A percentile compares a stretch with the other conserved stretches of the same genome.
Conservation (phyloP, 75 land plant species). For the Pinus taeda region DNA sequence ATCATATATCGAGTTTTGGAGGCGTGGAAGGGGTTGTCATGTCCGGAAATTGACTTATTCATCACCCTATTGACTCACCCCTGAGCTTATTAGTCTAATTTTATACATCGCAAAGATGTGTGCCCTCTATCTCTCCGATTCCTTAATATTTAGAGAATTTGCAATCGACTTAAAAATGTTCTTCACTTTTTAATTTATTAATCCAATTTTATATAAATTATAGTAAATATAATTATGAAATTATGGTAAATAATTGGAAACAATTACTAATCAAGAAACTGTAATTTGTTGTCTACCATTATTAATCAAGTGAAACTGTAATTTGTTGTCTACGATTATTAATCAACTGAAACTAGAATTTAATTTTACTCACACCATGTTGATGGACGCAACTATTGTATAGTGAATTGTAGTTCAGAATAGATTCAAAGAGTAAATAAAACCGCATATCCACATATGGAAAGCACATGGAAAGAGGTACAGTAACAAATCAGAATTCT, state of each 20-base stretch:
- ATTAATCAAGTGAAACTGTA: too few species aligned
- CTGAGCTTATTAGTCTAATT: neutral
- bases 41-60: slow-evolving; percentile 46
- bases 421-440: slow-evolving; percentile 36
- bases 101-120: too few species aligned
- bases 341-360: neutral
- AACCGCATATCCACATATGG: slow-evolving; percentile 39
- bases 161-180: too few species aligned
- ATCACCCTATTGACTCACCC: slow-evolving; percentile 42
- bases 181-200: too few species aligned
- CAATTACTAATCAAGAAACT: too few species aligned
- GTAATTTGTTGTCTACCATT: too few species aligned
- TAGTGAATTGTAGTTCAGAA: slow-evolving; percentile 48
- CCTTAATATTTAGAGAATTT: too few species aligned
- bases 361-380: slow-evolving; percentile 28
- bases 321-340: too few species aligned
- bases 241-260: too few species aligned
- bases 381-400: slow-evolving; percentile 50
- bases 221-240: neutral
- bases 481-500: too few species aligned
- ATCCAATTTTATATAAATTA: too few species aligned
- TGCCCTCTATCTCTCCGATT: too few species aligned
- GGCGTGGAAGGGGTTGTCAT: slow-evolving; percentile 24
- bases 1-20: slow-evolving; percentile 53
- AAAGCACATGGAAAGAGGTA: slow-evolving; percentile 21